Evolutionary conservation across 2,329 filamentous ascomycete genomes (phyloP), one percentile per base, ranked within the genome.

Genomic region (Shiraia bambusicola): DNA sequence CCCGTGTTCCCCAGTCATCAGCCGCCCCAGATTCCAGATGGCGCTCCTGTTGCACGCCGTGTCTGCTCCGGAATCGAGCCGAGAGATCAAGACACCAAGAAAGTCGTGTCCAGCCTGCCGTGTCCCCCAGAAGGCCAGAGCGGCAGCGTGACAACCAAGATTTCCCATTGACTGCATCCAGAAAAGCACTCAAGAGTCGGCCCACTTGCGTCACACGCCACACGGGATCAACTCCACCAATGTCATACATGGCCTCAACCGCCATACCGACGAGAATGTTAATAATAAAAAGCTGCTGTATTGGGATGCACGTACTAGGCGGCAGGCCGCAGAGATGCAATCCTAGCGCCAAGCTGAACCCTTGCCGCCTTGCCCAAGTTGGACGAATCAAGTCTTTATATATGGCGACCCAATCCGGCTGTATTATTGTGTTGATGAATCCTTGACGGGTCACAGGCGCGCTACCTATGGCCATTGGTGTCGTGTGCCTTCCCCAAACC

Each of bases 281-380:
- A n/a, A n/a, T n/a, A n/a, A n/a, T 35, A 31, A 15, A 29, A 22
- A 29, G 26, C 24, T n/a, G 38, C 22, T 24, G 24, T 19, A 22
- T 28, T 40, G 35, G 19, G 38, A 47, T 35, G 47, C 51, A 49
- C 42, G 49, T 54, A 52, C 51, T 39, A 33, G 34, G n/a, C n/a
- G n/a, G n/a, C n/a, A n/a, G n/a, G n/a, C n/a, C n/a, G n/a, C n/a
- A n/a, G n/a, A n/a, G n/a, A n/a, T n/a, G n/a, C n/a, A n/a, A n/a
- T n/a, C n/a, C n/a, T n/a, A n/a, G n/a, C n/a, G n/a, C n/a, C n/a
- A n/a, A n/a, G n/a, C n/a, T n/a, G n/a, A n/a, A n/a, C n/a, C n/a
- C n/a, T n/a, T n/a, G n/a, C n/a, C n/a, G n/a, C n/a, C n/a, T n/a
- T n/a, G n/a, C n/a, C n/a, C n/a, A n/a, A n/a, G n/a, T n/a, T n/a